Conservation (phyloP, 2,329 filamentous ascomycete genomes). For the Fusarium sp. region DNA sequence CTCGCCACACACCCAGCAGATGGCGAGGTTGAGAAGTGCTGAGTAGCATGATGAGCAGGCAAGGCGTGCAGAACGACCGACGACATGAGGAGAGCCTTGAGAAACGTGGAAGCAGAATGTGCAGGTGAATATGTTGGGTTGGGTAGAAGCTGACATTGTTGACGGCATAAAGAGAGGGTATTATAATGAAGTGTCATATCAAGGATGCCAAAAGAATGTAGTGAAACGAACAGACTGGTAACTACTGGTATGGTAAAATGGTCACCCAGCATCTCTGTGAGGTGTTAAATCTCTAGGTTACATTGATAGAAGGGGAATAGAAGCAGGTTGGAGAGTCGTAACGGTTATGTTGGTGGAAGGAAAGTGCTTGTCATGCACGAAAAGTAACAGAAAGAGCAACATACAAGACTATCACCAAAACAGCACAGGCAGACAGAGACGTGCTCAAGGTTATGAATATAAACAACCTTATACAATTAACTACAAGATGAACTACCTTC, state of each 20-base stretch:
- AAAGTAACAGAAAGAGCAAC: not conserved
- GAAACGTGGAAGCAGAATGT: slow-evolving; percentile 63
- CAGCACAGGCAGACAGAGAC: not conserved
- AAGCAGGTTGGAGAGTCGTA: not conserved
- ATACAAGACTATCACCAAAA: not conserved
- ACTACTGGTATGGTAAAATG: not conserved
- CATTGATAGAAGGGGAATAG: not conserved
- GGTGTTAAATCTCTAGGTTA: not conserved
- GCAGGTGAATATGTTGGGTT: slow-evolving; percentile 57
- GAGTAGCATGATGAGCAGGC: slow-evolving; percentile 59
- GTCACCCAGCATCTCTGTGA: not conserved
- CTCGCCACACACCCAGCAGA: slow-evolving; percentile 67
- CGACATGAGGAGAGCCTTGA: slow-evolving; percentile 49
- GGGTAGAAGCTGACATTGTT: slow-evolving; percentile 21
- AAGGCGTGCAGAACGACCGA: slow-evolving; percentile 59
- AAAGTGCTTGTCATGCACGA: no score
- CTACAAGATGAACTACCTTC: slow-evolving; percentile 33
- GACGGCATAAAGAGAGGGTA: not conserved
- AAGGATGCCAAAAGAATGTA: slow-evolving; percentile 14
- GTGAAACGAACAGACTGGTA: not conserved
- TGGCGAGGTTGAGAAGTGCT: slow-evolving; percentile 61
- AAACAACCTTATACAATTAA: slow-evolving; percentile 21
- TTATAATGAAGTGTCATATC: slow-evolving; percentile 1
- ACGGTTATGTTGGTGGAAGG: not conserved
- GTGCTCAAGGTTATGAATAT: slow-evolving; percentile 4